phyloP scores from a whole-genome alignment of 345 rosid genomes.

The Anacardium occidentale region DNA sequence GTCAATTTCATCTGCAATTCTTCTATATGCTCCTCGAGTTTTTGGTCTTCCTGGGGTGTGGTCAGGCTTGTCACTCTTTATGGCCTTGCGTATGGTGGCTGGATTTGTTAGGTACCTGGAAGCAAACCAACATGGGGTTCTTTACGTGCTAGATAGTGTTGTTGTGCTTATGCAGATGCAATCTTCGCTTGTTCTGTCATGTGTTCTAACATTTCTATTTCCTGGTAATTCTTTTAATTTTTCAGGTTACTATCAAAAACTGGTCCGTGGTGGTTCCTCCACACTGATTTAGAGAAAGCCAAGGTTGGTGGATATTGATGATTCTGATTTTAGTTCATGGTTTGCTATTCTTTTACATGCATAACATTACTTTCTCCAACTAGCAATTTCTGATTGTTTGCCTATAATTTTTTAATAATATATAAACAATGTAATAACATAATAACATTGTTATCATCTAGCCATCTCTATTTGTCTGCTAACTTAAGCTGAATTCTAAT shows the following conservation, averaged over 20 bases:
- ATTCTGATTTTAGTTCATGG: background rate
- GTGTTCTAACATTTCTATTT: background rate
- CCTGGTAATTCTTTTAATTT: slow-evolving; percentile 13
- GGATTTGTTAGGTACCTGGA: slow-evolving; percentile 68
- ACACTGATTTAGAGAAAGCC: slow-evolving; percentile 37
- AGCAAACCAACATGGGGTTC: background rate
- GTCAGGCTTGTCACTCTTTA: slow-evolving; percentile 81
- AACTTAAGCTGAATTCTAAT: no score
- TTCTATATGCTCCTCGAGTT: slow-evolving; percentile 54
- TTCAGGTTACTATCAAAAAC: slow-evolving; percentile 58
- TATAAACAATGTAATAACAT: no score
- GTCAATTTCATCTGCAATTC: slow-evolving; percentile 56
- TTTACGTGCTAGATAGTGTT: background rate
- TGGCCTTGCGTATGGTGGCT: slow-evolving; percentile 77
- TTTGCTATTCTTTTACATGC: background rate
- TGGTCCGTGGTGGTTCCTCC: slow-evolving; percentile 99
- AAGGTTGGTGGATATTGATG: slow-evolving; percentile 31
- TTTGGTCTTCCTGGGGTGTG: slow-evolving; percentile 86
- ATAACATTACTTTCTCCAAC: background rate
- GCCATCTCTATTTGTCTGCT: no score
- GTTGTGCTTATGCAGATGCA: background rate
- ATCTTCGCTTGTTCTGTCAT: background rate
- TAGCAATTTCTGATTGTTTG: background rate
- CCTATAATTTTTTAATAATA: no score
- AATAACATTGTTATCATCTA: no score